Conservation (phyloP, 2,329 filamentous ascomycete genomes). For the Neopestalotiopsis rosae region DNA sequence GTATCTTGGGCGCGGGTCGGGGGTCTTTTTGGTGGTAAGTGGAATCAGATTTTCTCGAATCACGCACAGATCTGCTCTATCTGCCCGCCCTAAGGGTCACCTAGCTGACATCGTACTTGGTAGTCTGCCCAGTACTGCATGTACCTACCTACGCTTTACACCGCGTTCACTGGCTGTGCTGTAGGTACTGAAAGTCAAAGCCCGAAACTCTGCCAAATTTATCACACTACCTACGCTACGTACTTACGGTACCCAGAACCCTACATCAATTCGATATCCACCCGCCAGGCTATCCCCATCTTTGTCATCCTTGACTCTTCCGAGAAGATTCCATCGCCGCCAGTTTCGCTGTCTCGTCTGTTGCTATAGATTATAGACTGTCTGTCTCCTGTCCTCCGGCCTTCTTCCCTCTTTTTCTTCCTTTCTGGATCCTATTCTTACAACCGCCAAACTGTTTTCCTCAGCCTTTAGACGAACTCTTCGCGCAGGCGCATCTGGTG, state of each 20-base stretch:
- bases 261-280: background rate
- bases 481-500: constrained; percentile 74
- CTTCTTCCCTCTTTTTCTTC: background rate
- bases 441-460: constrained; percentile 89
- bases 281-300: background rate
- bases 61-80: background rate
- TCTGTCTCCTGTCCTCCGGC: background rate
- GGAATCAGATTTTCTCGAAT: constrained; percentile 9
- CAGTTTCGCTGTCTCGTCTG: background rate
- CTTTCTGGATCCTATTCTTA: background rate
- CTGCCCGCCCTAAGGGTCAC: background rate
- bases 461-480: constrained; percentile 78
- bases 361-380: constrained; percentile 10
- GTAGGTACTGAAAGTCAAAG: background rate
- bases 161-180: background rate
- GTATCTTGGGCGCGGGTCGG: constrained; percentile 5
- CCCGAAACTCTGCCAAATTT: background rate
- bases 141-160: no score
- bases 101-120: background rate
- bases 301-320: constrained; percentile 11
- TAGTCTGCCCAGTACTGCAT: no score
- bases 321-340: constrained; percentile 11
- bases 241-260: background rate
- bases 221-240: background rate
- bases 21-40: background rate